Base-by-base conservation (phyloP, 2,329 filamentous ascomycete genomes). In the Zymoseptoria pseudotritici region DNA sequence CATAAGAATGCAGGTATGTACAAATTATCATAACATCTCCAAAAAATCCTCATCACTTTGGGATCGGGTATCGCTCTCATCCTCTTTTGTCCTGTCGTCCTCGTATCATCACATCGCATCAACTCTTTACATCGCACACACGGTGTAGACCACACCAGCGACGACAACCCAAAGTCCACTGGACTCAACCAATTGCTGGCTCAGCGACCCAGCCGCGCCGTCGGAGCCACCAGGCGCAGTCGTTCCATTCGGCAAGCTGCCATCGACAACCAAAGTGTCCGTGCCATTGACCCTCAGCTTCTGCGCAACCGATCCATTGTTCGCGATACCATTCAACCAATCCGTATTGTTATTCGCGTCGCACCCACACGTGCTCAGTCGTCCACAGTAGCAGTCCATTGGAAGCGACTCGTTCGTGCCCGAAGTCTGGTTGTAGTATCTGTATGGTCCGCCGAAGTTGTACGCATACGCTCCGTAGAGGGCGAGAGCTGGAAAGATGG, bases 401-500 rank as follows among this genome's bases (percentile, higher is more conserved):
- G 83, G 81, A 60, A 83, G 79, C 8, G 78, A 83, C 77, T 86
- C 81, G 77, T 83, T 85, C 50, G 58, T 65, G 78, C 22, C 72
- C 66, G 71, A 82, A 9, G 75, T 74, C 50, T 78, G 71, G 61
- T 79, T 84, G 70, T 76, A 72, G 71, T 78, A 78, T 5, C 70
- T 66, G 73, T 86, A 86, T n/a, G 78, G 80, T 71, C 83, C 82
- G 50, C 69, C 70, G 71, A 85, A 89, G 53, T 77, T 72, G 69
- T 87, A 86, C 2, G 82, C 76, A 71, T 87, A 87, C 1, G 83
- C 82, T 63, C 82, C 82, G 67, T 83, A 83, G 8, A 86, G 76
- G 85, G 86, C 90, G 46, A 83, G 61, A 3, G 84, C 86, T 0
- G 86, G 83, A 80, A 87, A 86, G 72, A 87, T 81, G 29, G 69